A percentile compares a stretch with the other conserved stretches of the same genome.
Conservation (phyloP, 208 protist genomes). For the Wallacemonas sp. region DNA sequence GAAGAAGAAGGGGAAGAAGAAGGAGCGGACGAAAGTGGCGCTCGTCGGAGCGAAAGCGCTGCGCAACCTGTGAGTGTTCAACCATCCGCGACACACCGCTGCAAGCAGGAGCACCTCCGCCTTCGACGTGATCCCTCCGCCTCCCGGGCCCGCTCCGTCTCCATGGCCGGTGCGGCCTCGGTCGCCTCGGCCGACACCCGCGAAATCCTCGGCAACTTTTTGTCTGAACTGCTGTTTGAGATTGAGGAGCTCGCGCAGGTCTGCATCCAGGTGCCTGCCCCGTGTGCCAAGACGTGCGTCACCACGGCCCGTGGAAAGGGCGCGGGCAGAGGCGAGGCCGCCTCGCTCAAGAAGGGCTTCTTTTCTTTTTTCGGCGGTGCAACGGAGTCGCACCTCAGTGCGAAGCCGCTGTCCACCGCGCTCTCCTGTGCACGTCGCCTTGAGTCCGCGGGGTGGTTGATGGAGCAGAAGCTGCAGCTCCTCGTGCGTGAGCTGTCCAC, state of each 20-base stretch:
- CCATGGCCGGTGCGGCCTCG: conserved; percentile 20
- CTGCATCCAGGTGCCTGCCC: conserved; percentile 52
- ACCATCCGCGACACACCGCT: conserved; percentile 12
- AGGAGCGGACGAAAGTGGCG: not conserved
- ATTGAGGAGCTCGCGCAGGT: conserved; percentile 45
- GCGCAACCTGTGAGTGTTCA: not conserved
- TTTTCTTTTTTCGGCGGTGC: conserved; percentile 73
- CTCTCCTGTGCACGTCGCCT: conserved; percentile 39
- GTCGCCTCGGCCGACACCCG: conserved; percentile 30
- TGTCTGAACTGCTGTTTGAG: conserved; percentile 38
- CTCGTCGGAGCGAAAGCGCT: not conserved
- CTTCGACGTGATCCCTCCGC: conserved; percentile 5
- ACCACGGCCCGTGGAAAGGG: not conserved
- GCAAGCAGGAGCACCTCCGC: conserved; percentile 11
- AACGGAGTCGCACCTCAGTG: conserved; percentile 57
- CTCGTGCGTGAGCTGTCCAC: conserved; percentile 48
- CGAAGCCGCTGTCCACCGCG: conserved; percentile 64
- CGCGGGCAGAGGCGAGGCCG: not conserved
- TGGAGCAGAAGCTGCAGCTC: conserved; percentile 55
- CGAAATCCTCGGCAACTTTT: conserved; percentile 32
- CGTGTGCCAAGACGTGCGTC: not conserved
- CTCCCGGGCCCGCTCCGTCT: conserved; percentile 3
- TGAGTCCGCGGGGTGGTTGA: conserved; percentile 27
- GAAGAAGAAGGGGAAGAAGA: not conserved
- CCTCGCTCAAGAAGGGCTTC: conserved; percentile 26